Evolutionary conservation across 2,329 filamentous ascomycete species (phyloP), one percentile per base, ranked within the genome.

Genomic region (Fusarium verrucosum): DNA sequence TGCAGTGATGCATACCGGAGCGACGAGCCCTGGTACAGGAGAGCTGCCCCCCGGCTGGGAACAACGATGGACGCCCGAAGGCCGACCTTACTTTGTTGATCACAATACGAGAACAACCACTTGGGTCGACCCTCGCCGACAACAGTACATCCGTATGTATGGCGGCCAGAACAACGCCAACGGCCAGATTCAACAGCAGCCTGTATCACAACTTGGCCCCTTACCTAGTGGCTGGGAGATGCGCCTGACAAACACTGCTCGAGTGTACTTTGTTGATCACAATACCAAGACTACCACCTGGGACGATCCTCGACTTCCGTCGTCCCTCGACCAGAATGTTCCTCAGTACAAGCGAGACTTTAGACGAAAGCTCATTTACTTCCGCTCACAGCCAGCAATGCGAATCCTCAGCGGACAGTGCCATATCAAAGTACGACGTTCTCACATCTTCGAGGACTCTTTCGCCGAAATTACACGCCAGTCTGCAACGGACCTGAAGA

Each of bases 261-360:
- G 95, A 58, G 95, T 99, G 16, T 99, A 99, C 80, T 99, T 99
- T 77, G 95, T 99, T 40, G 95, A 99, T 74, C 95, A 99, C 81
- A 99, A 99, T 80, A 99, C 95, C 40, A 99, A 99, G 83, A 99
- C 95, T 0, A 99, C 95, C 5, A 99, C 95, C 1, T 99, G 95
- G 95, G 95, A 99, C 74, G 95, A 99, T 74, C 95, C 95, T 32
- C 88, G 95, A 74, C 82, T 99, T 69, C 95, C 95, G 22, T 98
- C 94, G 4, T 98, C 95, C 1, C 83, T 99, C 62, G 95, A 99
- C 72, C 95, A 99, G 80, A 97, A 97, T 62, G 95, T 99, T 46
- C 95, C 95, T 49, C 95, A 99, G 80, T 99, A 99, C 82, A 99
- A 99, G 87, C 92, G 95, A 79, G 95, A 99, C 78, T 99, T 99